Base-by-base conservation (phyloP, 176 grass and related monocot genomes). In the Zoysia pacifica region DNA sequence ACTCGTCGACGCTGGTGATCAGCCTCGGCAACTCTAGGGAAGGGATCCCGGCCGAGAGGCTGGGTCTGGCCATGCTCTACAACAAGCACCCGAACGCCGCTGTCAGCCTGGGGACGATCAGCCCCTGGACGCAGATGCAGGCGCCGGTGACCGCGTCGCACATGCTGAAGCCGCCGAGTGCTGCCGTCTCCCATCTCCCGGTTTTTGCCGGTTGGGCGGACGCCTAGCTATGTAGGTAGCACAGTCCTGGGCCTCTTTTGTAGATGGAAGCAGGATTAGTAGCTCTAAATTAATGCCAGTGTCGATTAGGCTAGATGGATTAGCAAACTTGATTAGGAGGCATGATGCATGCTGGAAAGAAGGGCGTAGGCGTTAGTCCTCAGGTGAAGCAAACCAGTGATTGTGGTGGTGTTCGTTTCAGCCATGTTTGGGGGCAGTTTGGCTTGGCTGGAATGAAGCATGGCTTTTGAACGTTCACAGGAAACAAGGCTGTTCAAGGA, bases 151-250 rank as follows among this genome's bases (percentile, higher is more conserved):
- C 59, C 9, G 48, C 48, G 2, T 2, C 61, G 6, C 82, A 77
- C 5, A 39, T 36, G 15, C 19, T 91, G 60, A 86, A 78, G 66
- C 78, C 37, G 16, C 47, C 67, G 1, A 81, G 28, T 28, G 28
- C 59, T 11, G 46, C 70, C 45, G 55, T 88, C 28, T 38, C 91
- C 67, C 63, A 86, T 1, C 72, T 89, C n/a, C 96, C 96, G 62
- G 82, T 95, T 41, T 99, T 91, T 73, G 76, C 96, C 70, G 84
- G 81, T 65, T 99, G 92, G 88, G 80, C 84, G 37, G 96, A 95
- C 79, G 86, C 79, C 12, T 94, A 65, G 74, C 2, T 44, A 28
- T 0, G 28, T 28, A 28, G 28, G 28, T 28, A 28, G 28, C 28
- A 28, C 28, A 28, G 28, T 37, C 13, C 35, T 65, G 54, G 20